These are phyloP conservation scores for Dipodascus geniculatus DNA, from an alignment of 805 yeast species.

Conservation along the genomic window DNA sequence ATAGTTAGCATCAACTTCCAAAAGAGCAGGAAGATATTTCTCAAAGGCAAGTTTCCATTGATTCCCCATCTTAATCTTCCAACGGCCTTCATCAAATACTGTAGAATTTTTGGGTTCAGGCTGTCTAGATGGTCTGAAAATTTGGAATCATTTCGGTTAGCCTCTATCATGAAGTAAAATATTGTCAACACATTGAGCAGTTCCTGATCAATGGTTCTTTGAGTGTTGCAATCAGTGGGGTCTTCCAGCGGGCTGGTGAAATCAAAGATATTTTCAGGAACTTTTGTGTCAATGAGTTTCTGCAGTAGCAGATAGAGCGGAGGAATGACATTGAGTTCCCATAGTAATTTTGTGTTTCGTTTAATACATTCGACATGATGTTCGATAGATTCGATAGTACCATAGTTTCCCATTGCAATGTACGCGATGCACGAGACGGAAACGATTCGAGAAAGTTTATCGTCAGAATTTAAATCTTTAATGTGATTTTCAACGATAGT, in stretches of 20 bases:
- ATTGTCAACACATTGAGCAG: slow-evolving; percentile 29
- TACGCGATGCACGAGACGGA: slow-evolving; percentile 19
- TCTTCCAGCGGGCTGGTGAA: background rate
- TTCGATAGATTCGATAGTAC: slow-evolving; percentile 10
- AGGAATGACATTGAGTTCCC: slow-evolving; percentile 10
- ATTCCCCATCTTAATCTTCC: slow-evolving; percentile 58
- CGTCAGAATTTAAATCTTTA: background rate
- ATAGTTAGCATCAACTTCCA: slow-evolving; percentile 41
- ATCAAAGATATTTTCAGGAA: background rate
- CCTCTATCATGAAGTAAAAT: slow-evolving; percentile 15
- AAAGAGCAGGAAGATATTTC: slow-evolving; percentile 38
- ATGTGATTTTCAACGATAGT: slow-evolving; percentile 3
- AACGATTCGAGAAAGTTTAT: background rate
- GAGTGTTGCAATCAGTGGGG: background rate
- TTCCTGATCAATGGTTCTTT: slow-evolving; percentile 11
- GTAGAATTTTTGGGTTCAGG: slow-evolving; percentile 30
- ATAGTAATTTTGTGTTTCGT: slow-evolving; percentile 16
- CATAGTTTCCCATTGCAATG: slow-evolving; percentile 24
- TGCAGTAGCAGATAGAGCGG: slow-evolving; percentile 5
- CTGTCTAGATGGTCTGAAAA: slow-evolving; percentile 13
- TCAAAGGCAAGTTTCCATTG: slow-evolving; percentile 32
- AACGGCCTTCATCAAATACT: slow-evolving; percentile 35
- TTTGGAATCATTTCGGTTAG: slow-evolving; percentile 7
- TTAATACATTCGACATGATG: slow-evolving; percentile 20
- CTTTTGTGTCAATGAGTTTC: slow-evolving; percentile 1